Evolutionary conservation across 371 early-diverging fungal genomes (phyloP), one percentile per base, ranked within the genome.

Genomic region (Dinochytrium kinnereticum): DNA sequence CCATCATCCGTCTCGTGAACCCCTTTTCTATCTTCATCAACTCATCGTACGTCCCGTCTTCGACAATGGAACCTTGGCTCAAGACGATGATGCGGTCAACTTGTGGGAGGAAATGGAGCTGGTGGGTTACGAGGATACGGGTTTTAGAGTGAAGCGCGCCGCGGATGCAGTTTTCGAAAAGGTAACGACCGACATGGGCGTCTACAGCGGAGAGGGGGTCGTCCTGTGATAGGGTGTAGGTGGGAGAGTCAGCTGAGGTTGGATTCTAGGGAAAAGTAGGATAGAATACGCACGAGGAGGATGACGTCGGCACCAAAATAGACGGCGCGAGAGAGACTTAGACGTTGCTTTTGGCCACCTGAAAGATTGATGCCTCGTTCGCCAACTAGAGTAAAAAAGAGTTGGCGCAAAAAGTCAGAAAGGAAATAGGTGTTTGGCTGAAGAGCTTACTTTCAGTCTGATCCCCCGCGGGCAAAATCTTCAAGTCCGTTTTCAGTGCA

Each of bases 201-300:
- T 98, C 97, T 1, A 98, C 96, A 34, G 98, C 97, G 10, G 77
- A 76, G 31, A 86, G 74, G 28, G 94, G 91, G 61, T 95, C 95
- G 73, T 95, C 95, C 68, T 70, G 3, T 37, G 36, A 50, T 24
- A 39, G 2, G n/a, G n/a, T n/a, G n/a, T n/a, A n/a, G n/a, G n/a
- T n/a, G n/a, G n/a, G n/a, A n/a, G n/a, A n/a, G n/a, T n/a, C n/a
- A n/a, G n/a, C n/a, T n/a, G n/a, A n/a, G n/a, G n/a, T n/a, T n/a
- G n/a, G 24, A 55, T 19, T 26, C 17, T 26, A 55, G 24, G 57
- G 57, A 24, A 30, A 3, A 51, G 30, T 28, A 67, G 77, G 38
- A 26, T 17, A 36, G 31, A 64, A 71, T 68, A 70, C 57, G 73
- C 72, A 68, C 79, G 79, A 72, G 77, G 71, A 49, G 94, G 77